Evolutionary conservation across 768 basidiomycete genomes (phyloP).

Genomic region (Arthromyces matolae): DNA sequence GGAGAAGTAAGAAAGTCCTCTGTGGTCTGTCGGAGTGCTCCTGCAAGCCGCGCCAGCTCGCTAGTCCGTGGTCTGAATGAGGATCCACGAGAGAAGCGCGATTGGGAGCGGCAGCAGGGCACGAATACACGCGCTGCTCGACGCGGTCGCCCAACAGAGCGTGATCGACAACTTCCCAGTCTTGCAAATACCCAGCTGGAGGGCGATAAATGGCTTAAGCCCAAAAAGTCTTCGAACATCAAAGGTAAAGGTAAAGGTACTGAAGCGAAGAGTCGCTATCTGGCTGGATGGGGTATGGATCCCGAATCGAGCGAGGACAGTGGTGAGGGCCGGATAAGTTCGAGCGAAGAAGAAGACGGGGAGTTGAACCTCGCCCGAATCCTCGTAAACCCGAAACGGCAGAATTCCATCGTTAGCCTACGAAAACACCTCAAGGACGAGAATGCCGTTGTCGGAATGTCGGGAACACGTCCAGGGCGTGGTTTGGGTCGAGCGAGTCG

Average conservation of each 20-base stretch:
- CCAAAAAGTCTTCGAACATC: conserved; percentile 10
- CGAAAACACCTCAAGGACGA: conserved; percentile 48
- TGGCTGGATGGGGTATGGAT: conserved; percentile 28
- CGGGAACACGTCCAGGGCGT: conserved; percentile 11
- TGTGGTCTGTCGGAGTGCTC: conserved; percentile 69
- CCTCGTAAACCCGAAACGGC: conserved; percentile 67
- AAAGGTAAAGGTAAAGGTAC: conserved; percentile 10
- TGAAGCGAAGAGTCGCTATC: conserved; percentile 23
- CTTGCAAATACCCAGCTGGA: conserved; percentile 59
- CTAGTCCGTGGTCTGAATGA: conserved; percentile 25
- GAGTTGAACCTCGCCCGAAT: conserved; percentile 66
- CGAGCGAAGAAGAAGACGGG: conserved; percentile 36
- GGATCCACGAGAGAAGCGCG: conserved; percentile 20
- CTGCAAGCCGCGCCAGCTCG: conserved; percentile 59
- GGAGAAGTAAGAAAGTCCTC: conserved; percentile 46
- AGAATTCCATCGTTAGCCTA: conserved; percentile 70
- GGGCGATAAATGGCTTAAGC: conserved; percentile 51
- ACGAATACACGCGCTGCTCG: conserved; percentile 18
- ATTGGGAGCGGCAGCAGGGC: conserved; percentile 21
- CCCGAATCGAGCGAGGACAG: conserved; percentile 31
- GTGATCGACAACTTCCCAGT: conserved; percentile 44
- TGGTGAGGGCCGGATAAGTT: conserved; percentile 36
- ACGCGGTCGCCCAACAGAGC: conserved; percentile 24
- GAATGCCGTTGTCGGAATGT: conserved; percentile 14
- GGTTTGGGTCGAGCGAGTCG: conserved; percentile 9